Evolutionary conservation across 2,329 filamentous ascomycete genomes (phyloP).

Genomic region (Ophiostoma himal-ulmi): DNA sequence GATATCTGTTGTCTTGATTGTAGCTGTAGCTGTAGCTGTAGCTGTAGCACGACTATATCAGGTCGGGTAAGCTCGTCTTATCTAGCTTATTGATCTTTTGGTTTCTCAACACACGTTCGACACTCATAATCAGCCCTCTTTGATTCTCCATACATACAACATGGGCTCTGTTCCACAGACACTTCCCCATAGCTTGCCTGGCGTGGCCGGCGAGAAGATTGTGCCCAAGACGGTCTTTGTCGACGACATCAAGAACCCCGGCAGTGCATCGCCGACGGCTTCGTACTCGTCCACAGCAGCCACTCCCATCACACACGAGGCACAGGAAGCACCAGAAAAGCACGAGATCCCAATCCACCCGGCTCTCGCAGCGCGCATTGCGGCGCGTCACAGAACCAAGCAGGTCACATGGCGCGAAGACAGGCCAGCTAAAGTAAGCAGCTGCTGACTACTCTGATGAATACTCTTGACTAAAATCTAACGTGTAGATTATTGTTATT

Average conservation of each 20-base stretch:
- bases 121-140: not conserved
- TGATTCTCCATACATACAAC: not conserved
- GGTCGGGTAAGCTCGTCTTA: not conserved
- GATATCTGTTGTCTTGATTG: not conserved
- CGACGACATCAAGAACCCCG: not conserved
- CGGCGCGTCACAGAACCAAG: not conserved
- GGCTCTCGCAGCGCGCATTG: not conserved
- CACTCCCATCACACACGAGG: not conserved
- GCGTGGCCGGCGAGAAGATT: not conserved
- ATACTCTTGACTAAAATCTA: not conserved
- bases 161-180: slow-evolving; percentile 5
- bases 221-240: not conserved
- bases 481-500: not conserved
- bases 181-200: not conserved
- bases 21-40: not conserved
- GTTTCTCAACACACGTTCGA: not conserved
- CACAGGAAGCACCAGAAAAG: not conserved
- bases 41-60: not conserved
- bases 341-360: not conserved
- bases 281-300: slow-evolving; percentile 1
- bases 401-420: slow-evolving; percentile 3
- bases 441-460: not conserved
- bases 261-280: not conserved
- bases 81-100: not conserved
- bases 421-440: not conserved